phyloP scores from a whole-genome alignment of 805 yeast species.

The Ogataea wickerhamii region DNA sequence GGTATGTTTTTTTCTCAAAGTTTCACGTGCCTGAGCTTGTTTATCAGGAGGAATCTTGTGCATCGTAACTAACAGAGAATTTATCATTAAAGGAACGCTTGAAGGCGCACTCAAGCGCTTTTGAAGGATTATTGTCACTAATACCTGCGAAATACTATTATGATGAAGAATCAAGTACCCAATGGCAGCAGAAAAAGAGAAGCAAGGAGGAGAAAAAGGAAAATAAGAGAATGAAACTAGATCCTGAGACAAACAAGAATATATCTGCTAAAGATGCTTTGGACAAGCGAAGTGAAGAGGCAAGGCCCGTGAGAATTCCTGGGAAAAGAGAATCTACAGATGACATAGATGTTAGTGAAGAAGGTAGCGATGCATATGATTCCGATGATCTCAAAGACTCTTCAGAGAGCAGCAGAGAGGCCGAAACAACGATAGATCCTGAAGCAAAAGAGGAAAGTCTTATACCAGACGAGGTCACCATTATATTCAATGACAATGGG shows the following conservation, averaged over 20 bases:
- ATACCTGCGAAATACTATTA: slow-evolving; percentile 94
- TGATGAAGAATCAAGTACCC: slow-evolving; percentile 84
- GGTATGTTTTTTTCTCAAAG: slow-evolving; percentile 48
- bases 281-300: slow-evolving; percentile 50
- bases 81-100: slow-evolving; percentile 54
- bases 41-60: too few relatives aligned
- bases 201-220: slow-evolving; percentile 58
- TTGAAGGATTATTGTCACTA: slow-evolving; percentile 82
- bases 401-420: background rate
- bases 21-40: background rate
- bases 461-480: slow-evolving; percentile 18
- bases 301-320: slow-evolving; percentile 44
- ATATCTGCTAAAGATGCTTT: slow-evolving; percentile 60
- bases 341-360: slow-evolving; percentile 16
- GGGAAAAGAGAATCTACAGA: slow-evolving; percentile 24
- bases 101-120: slow-evolving; percentile 74
- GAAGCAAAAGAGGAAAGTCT: background rate
- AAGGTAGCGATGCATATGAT: slow-evolving; percentile 32
- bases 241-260: slow-evolving; percentile 52
- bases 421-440: background rate
- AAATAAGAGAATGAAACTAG: slow-evolving; percentile 68
- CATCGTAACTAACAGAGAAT: slow-evolving; percentile 4
- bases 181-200: slow-evolving; percentile 85
- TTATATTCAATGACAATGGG: slow-evolving; percentile 73
- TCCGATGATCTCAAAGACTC: slow-evolving; percentile 36